Percentiles rank a stretch among this genome's conserved stretches.
Evolutionary conservation across 192 early-diverging fungal species (phyloP).

Genomic region (Haplosporangium gracile): DNA sequence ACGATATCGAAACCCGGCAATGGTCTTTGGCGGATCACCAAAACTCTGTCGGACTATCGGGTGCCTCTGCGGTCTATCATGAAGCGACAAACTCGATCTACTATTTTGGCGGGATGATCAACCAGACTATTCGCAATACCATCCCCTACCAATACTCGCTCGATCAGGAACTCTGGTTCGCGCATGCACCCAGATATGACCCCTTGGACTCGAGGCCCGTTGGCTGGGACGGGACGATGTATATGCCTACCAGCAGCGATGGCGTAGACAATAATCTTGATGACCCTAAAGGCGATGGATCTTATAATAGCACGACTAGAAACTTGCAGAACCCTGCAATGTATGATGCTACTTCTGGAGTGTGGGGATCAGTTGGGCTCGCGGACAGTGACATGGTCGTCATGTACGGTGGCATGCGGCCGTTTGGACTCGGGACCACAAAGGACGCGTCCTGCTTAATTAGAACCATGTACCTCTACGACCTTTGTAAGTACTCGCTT

Average conservation of each 20-base stretch:
- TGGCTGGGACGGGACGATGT: not conserved
- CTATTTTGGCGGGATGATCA: conserved; percentile 56
- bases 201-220: conserved; percentile 18
- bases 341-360: conserved; percentile 45
- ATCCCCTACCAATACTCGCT: conserved; percentile 43
- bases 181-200: conserved; percentile 30
- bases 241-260: not conserved
- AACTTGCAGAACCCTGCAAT: conserved; percentile 25
- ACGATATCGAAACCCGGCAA: not conserved
- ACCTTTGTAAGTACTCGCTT: conserved; percentile 41
- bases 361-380: conserved; percentile 36
- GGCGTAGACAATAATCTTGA: not conserved
- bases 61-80: conserved; percentile 45
- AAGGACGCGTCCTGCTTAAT: conserved; percentile 27
- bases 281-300: not conserved
- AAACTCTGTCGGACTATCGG: conserved; percentile 45
- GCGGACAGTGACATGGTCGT: conserved; percentile 45
- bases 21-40: conserved; percentile 29
- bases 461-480: conserved; percentile 29
- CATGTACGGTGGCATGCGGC: conserved; percentile 50
- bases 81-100: conserved; percentile 49
- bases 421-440: conserved; percentile 30
- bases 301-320: not conserved
- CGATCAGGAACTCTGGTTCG: conserved; percentile 48
- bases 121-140: conserved; percentile 37